A percentile compares a stretch with the other conserved stretches of the same genome.
Conservation (phyloP, 192 early-diverging fungal species). For the Backusella sp. region DNA sequence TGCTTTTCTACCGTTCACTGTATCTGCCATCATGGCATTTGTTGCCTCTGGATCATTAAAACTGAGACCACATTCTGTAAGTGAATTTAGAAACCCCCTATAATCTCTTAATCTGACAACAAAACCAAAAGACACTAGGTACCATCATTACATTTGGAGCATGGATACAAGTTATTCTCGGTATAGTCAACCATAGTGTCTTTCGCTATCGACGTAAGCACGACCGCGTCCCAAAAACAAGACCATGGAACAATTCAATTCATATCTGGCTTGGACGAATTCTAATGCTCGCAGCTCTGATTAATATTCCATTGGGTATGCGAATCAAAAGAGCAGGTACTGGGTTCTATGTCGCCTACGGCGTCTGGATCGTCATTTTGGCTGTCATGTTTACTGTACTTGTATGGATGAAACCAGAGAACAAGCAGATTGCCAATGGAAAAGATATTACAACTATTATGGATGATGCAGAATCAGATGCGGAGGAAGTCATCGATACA, state of each 20-base stretch:
- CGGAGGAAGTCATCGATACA: neutral
- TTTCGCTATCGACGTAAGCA: constrained; percentile 11
- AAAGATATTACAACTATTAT: neutral
- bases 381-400: neutral
- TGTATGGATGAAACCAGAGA: constrained; percentile 8
- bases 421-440: neutral
- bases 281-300: neutral
- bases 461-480: neutral
- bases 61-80: constrained; percentile 20
- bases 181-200: constrained; percentile 8
- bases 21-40: constrained; percentile 8
- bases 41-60: neutral
- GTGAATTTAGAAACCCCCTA: neutral
- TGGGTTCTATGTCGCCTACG: neutral
- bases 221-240: neutral
- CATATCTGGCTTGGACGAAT: constrained; percentile 21
- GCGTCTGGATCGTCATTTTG: neutral
- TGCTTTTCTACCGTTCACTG: constrained; percentile 6
- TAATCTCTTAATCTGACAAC: neutral
- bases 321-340: constrained; percentile 7
- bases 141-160: constrained; percentile 7
- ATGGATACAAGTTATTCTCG: constrained; percentile 10
- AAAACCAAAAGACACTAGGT: neutral
- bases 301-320: constrained; percentile 22
- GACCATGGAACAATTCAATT: constrained; percentile 17